Conservation (phyloP, 768 basidiomycete genomes). For the Termitomyces sp. region DNA sequence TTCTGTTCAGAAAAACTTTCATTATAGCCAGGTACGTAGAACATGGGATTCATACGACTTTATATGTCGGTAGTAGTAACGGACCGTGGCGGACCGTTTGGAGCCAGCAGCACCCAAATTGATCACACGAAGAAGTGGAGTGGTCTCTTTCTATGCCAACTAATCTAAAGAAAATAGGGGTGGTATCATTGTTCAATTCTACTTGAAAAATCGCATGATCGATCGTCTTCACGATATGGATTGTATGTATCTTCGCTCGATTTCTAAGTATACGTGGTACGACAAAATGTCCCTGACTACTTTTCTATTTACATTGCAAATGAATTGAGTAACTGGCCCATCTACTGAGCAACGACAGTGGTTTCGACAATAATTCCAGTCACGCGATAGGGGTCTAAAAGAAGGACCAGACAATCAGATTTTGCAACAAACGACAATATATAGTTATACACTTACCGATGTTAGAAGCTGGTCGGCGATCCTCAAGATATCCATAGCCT, state of each 20-base stretch:
- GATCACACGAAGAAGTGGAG: too few species aligned
- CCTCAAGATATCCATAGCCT: constrained; percentile 94
- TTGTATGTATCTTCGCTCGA: neutral
- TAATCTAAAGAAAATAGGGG: too few species aligned
- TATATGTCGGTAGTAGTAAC: neutral
- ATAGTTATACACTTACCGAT: constrained; percentile 66
- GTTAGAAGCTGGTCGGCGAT: constrained; percentile 97
- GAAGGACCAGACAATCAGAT: neutral
- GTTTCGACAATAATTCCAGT: constrained; percentile 88
- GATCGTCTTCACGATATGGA: too few species aligned
- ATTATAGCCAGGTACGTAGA: constrained; percentile 12
- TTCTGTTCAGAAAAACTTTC: constrained; percentile 28
- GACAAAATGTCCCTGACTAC: constrained; percentile 10
- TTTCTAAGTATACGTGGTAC: constrained; percentile 1
- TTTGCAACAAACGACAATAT: constrained; percentile 5
- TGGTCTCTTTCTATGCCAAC: too few species aligned
- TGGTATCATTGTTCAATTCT: too few species aligned
- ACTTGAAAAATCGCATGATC: too few species aligned
- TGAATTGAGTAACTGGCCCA: neutral
- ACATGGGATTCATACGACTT: neutral
- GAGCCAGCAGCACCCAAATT: neutral
- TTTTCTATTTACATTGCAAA: constrained; percentile 1
- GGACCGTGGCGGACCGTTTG: constrained; percentile 8
- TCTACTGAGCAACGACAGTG: constrained; percentile 62
- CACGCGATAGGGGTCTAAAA: constrained; percentile 89